Conservation (phyloP, 305 asterid species). For the Withania somnifera region DNA sequence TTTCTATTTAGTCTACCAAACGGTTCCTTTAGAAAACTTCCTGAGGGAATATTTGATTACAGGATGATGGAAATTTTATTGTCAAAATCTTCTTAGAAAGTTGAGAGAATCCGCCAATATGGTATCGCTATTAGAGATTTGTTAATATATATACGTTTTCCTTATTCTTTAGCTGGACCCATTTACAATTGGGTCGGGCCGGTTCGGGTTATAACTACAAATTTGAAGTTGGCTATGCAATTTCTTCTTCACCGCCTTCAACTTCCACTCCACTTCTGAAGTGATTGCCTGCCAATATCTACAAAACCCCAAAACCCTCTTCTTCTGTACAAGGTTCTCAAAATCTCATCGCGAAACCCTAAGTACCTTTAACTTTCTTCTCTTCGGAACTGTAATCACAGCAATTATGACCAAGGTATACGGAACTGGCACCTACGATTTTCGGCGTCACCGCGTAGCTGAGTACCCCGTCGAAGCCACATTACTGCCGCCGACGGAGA, state of each 20-base stretch:
- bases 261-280: neutral
- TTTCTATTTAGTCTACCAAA: no score
- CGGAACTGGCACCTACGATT: slow-evolving; percentile 83
- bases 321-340: neutral
- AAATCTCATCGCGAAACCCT: neutral
- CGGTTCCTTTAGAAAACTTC: no score
- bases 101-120: no score
- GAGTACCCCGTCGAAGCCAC: slow-evolving; percentile 83
- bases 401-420: slow-evolving; percentile 48
- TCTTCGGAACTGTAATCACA: neutral
- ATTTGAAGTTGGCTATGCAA: neutral
- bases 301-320: neutral
- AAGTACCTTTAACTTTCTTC: no score
- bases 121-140: no score
- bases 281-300: neutral
- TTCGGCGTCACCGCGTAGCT: slow-evolving; percentile 87
- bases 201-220: neutral
- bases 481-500: slow-evolving; percentile 3
- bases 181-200: neutral
- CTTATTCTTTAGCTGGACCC: neutral
- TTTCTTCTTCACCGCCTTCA: neutral
- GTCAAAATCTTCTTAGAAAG: no score
- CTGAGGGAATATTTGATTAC: no score
- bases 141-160: no score
- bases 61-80: no score